A percentile compares a stretch with the other conserved stretches of the same genome.
Evolutionary conservation across 2,329 filamentous ascomycete species (phyloP).

Genomic region (Arthrinium phaeospermum): DNA sequence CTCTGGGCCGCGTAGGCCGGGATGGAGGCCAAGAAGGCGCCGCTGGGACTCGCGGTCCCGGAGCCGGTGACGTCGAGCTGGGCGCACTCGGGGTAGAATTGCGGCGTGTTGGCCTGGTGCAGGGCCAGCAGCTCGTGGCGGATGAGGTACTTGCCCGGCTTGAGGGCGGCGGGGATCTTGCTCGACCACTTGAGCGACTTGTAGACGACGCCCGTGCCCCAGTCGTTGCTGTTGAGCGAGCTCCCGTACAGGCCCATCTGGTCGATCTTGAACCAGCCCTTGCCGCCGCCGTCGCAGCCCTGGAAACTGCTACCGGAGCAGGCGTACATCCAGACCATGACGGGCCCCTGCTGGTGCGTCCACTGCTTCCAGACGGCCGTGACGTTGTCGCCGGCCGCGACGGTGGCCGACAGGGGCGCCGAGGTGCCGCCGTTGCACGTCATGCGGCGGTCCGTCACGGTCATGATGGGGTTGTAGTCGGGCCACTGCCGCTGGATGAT

Average conservation of each 20-base stretch:
- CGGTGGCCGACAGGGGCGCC: slow-evolving; percentile 49
- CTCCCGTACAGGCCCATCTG: slow-evolving; percentile 55
- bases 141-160: slow-evolving; percentile 61
- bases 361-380: slow-evolving; percentile 61
- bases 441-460: slow-evolving; percentile 53
- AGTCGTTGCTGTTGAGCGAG: slow-evolving; percentile 48
- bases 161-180: slow-evolving; percentile 54
- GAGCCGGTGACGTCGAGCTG: slow-evolving; percentile 57
- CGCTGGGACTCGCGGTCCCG: slow-evolving; percentile 49
- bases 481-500: slow-evolving; percentile 65
- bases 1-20: slow-evolving; percentile 50
- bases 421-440: slow-evolving; percentile 62
- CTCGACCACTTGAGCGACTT: slow-evolving; percentile 54
- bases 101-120: slow-evolving; percentile 52
- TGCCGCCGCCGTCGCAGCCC: slow-evolving; percentile 56
- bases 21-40: slow-evolving; percentile 50
- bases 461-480: slow-evolving; percentile 60
- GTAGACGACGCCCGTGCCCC: slow-evolving; percentile 53
- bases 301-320: slow-evolving; percentile 55
- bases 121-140: slow-evolving; percentile 62
- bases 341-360: slow-evolving; percentile 63
- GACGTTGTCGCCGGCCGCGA: slow-evolving; percentile 53
- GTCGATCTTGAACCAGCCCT: slow-evolving; percentile 66
- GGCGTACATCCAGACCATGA: slow-evolving; percentile 64
- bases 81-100: slow-evolving; percentile 54